Evolutionary conservation across 2,329 filamentous ascomycete genomes (phyloP).

Genomic region (Ambrosiella cleistominuta): DNA sequence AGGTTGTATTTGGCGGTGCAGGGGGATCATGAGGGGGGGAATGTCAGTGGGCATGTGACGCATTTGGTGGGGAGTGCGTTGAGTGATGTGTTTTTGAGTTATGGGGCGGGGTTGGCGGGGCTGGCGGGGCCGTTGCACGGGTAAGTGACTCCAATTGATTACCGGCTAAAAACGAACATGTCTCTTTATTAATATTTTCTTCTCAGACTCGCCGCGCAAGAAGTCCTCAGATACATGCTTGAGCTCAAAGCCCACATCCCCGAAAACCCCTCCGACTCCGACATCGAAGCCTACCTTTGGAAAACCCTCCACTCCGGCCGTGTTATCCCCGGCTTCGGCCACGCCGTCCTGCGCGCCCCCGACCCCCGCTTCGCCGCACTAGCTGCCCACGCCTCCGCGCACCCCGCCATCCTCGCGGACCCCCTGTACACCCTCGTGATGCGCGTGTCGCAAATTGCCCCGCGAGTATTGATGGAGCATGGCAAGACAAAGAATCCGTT

Average conservation of each 20-base stretch:
- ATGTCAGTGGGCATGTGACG: constrained; percentile 88
- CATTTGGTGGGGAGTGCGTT: constrained; percentile 90
- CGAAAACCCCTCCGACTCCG: constrained; percentile 55
- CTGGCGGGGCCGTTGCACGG: constrained; percentile 49
- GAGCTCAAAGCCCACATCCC: constrained; percentile 89
- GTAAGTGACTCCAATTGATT: constrained; percentile 22
- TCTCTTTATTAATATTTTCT: background rate
- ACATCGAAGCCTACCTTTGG: constrained; percentile 85
- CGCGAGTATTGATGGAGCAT: constrained; percentile 77
- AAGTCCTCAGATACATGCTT: constrained; percentile 90
- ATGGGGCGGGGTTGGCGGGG: constrained; percentile 87
- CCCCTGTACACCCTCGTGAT: constrained; percentile 89
- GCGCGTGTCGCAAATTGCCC: constrained; percentile 82
- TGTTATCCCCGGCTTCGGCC: constrained; percentile 87
- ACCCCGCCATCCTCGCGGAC: constrained; percentile 69
- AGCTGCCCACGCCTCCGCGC: constrained; percentile 81
- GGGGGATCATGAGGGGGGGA: constrained; percentile 95
- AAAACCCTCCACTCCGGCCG: constrained; percentile 80
- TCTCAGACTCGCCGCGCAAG: constrained; percentile 69
- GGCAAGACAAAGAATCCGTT: constrained; percentile 98
- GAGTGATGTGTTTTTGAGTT: constrained; percentile 87
- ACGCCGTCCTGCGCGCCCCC: constrained; percentile 89
- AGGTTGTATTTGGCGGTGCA: constrained; percentile 90
- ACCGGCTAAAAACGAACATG: too few relatives aligned
- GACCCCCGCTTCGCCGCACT: constrained; percentile 92